Evolutionary conservation across 768 basidiomycete genomes (phyloP).

Genomic region (Russula ochroleuca): DNA sequence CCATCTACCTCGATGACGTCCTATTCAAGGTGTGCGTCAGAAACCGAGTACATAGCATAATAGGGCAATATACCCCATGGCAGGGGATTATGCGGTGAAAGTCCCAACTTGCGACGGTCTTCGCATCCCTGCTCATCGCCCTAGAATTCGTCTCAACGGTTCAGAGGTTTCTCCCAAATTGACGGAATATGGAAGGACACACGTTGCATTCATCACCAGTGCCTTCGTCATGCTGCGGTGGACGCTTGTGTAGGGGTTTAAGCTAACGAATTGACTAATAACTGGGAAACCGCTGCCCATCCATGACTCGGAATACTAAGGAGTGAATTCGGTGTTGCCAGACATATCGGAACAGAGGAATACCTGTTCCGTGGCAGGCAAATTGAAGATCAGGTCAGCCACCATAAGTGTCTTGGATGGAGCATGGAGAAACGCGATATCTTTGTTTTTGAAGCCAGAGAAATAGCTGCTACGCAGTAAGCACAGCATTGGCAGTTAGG

Average conservation of each 20-base stretch:
- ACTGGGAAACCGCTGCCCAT: conserved; percentile 12
- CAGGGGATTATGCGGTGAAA: conserved; percentile 73
- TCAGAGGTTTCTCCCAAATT: background rate
- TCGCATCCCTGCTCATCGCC: conserved; percentile 59
- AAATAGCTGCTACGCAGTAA: conserved; percentile 49
- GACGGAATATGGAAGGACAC: background rate
- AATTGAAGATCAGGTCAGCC: conserved; percentile 81
- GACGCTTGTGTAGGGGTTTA: conserved; percentile 3
- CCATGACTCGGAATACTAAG: background rate
- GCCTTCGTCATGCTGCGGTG: conserved; percentile 12
- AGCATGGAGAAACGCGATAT: conserved; percentile 77
- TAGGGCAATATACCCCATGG: conserved; percentile 46
- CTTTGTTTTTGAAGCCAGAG: conserved; percentile 67
- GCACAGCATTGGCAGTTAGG: background rate
- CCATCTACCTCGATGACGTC: conserved; percentile 44
- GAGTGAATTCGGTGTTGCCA: background rate
- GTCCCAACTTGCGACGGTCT: conserved; percentile 66
- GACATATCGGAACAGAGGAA: background rate
- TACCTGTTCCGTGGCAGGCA: conserved; percentile 75
- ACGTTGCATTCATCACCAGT: conserved; percentile 14
- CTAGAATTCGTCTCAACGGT: conserved; percentile 27
- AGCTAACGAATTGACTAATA: background rate
- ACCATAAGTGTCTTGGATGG: conserved; percentile 67
- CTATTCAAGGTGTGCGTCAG: conserved; percentile 23
- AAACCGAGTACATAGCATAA: background rate